Evolutionary conservation across 2,329 filamentous ascomycete species (phyloP).

Genomic region (Hypoxylon sp.): DNA sequence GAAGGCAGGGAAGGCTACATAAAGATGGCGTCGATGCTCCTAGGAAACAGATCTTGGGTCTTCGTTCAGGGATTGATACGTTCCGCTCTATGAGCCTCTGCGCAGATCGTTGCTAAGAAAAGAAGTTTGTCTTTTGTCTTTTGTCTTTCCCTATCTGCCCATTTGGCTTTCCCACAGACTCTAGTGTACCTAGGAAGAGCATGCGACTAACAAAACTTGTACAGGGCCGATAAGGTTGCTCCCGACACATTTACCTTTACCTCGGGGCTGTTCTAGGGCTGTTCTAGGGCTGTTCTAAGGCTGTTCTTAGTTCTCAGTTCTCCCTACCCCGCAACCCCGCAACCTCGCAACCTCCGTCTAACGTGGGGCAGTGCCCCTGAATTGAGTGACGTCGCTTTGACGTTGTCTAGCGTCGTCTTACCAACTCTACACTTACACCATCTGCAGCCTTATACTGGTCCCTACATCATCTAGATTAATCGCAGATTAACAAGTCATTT

Average conservation of each 20-base stretch:
- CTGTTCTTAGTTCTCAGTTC: background rate
- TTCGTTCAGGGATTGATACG: slow-evolving; percentile 3
- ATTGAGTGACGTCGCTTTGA: slow-evolving; percentile 29
- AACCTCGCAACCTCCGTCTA: background rate
- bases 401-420: slow-evolving; percentile 6
- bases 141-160: background rate
- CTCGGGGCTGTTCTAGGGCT: no score
- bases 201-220: background rate
- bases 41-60: slow-evolving; percentile 8
- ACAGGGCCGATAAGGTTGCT: slow-evolving; percentile 9
- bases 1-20: slow-evolving; percentile 26
- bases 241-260: background rate
- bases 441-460: slow-evolving; percentile 2
- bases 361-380: slow-evolving; percentile 19
- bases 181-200: background rate
- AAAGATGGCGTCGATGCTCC: slow-evolving; percentile 25
- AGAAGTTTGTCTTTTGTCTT: background rate
- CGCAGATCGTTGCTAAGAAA: slow-evolving; percentile 1
- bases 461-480: slow-evolving; percentile 14
- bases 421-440: background rate
- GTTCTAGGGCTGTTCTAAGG: no score
- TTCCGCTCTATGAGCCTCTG: slow-evolving; percentile 20
- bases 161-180: background rate
- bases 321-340: slow-evolving; percentile 14
- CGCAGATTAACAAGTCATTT: slow-evolving; percentile 7